Conservation (phyloP, 108 stramenopile species). For the Cylindrotheca closterium region DNA sequence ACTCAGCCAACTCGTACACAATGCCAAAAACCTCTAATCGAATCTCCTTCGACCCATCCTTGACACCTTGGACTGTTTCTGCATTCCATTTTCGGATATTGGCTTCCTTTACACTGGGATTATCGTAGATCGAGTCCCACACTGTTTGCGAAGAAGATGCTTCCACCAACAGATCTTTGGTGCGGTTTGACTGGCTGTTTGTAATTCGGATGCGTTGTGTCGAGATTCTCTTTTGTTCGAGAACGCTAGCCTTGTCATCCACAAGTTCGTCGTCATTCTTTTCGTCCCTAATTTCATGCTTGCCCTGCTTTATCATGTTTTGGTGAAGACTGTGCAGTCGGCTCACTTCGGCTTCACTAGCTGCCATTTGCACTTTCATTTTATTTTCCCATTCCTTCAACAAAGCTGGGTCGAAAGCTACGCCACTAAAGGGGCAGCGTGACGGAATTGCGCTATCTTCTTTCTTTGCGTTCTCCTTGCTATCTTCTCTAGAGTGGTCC, state of each 20-base stretch:
- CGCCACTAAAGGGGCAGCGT: constrained; percentile 26
- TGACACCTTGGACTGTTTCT: constrained; percentile 14
- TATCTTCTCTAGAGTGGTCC: too few relatives aligned
- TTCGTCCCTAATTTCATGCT: too few relatives aligned
- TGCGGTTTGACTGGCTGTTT: constrained; percentile 13
- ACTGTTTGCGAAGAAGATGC: constrained; percentile 8
- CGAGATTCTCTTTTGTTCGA: constrained; percentile 8
- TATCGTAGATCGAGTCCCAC: constrained; percentile 27
- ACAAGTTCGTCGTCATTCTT: too few relatives aligned
- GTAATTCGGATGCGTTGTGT: constrained; percentile 25
- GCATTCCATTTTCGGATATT: constrained; percentile 34
- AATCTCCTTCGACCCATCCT: constrained; percentile 17
- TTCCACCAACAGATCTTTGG: constrained; percentile 27
- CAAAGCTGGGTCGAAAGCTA: constrained; percentile 20
- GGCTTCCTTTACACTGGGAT: constrained; percentile 25
- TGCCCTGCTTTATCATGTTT: too few relatives aligned
- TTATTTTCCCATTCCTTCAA: too few relatives aligned
- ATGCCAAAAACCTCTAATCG: constrained; percentile 22
- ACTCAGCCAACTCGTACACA: too few relatives aligned
- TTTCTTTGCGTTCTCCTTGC: too few relatives aligned
- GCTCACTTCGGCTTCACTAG: too few relatives aligned
- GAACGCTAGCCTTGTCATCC: too few relatives aligned
- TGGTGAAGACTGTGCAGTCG: too few relatives aligned
- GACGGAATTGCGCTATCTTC: too few relatives aligned
- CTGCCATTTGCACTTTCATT: too few relatives aligned